Evolutionary conservation across 2,329 filamentous ascomycete genomes (phyloP), one percentile per base, ranked within the genome.

Genomic region (Xylaria digitata): DNA sequence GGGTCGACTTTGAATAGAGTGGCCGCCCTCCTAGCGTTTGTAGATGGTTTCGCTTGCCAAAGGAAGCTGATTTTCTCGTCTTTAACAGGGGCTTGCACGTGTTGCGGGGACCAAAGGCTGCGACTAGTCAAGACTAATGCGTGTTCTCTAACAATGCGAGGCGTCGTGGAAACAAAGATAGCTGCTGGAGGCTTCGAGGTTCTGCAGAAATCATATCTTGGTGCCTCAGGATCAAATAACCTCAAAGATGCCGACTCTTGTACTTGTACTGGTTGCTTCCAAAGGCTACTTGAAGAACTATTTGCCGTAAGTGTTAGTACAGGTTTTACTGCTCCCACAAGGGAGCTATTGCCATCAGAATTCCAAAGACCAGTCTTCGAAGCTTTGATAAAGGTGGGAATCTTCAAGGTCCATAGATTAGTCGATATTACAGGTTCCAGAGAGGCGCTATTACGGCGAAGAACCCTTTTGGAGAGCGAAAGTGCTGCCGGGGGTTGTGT

Each of bases 1-100:
- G 72, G 63, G 61, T 79, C 74, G n/a, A 78, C 72, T 58, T 75
- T 71, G 56, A 79, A 77, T 17, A 81, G 73, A 17, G 23, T 52
- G 3, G 62, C 55, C 13, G n/a, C 37, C 13, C 23, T 64, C 21
- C n/a, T 64, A 13, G 7, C 42, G 23, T 32, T 50, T 42, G 40
- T 8, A 17, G 52, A 15, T 11, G 26, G 17, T 21, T 37, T 55
- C 48, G 48, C 15, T 23, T 45, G 48, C 65, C 65, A 67, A 43
- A 67, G 61, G 11, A 43, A 42, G 17, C 21, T 3, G 5, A 6
- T 13, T 6, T 53, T n/a, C 19, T 43, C 17, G 21, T 50, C 26
- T 30, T 52, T 13, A 21, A 23, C 11, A 26, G 32, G 6, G 5
- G 13, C 19, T 30, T 42, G 64, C 15, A 40, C 6, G 32, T 61